phyloP scores from a whole-genome alignment of 169 alveolate species.

The Eimeria sp. region DNA sequence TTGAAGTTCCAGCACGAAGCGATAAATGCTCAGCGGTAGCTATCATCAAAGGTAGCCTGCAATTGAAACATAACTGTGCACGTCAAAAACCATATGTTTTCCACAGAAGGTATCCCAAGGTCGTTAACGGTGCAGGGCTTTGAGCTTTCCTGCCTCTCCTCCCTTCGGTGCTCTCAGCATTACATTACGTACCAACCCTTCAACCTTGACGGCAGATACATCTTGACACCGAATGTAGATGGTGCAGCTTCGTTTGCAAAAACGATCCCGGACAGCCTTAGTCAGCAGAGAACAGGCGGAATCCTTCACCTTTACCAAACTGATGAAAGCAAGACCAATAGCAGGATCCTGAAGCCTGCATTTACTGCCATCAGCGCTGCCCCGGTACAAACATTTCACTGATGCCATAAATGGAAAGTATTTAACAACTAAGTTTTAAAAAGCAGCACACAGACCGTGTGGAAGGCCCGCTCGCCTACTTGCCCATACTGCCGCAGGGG shows the following conservation, averaged over 20 bases:
- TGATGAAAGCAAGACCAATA: not conserved
- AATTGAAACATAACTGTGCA: not conserved
- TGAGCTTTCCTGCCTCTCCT: constrained; percentile 53
- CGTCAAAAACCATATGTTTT: not conserved
- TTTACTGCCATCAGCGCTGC: constrained; percentile 26
- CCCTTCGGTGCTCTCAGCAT: constrained; percentile 66
- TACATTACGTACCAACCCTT: not conserved
- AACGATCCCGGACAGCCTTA: not conserved
- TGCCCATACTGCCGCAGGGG: constrained; percentile 19
- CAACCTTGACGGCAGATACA: constrained; percentile 48
- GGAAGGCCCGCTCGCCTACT: constrained; percentile 61
- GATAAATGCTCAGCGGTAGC: constrained; percentile 11
- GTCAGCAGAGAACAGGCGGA: not conserved
- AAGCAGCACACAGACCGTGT: constrained; percentile 19
- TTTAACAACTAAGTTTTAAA: not conserved
- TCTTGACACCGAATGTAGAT: not conserved
- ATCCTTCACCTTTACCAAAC: constrained; percentile 25
- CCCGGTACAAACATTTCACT: constrained; percentile 26
- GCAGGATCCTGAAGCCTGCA: constrained; percentile 30
- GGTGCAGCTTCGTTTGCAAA: constrained; percentile 18
- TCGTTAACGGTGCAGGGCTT: constrained; percentile 65
- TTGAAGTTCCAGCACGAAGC: constrained; percentile 60
- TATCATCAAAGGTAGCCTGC: constrained; percentile 26
- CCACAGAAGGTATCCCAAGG: not conserved
- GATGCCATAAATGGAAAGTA: not conserved